Evolutionary conservation across 441 rosid species (phyloP), one percentile per base, ranked within the genome.

Genomic region (Populus trichocarpa): DNA sequence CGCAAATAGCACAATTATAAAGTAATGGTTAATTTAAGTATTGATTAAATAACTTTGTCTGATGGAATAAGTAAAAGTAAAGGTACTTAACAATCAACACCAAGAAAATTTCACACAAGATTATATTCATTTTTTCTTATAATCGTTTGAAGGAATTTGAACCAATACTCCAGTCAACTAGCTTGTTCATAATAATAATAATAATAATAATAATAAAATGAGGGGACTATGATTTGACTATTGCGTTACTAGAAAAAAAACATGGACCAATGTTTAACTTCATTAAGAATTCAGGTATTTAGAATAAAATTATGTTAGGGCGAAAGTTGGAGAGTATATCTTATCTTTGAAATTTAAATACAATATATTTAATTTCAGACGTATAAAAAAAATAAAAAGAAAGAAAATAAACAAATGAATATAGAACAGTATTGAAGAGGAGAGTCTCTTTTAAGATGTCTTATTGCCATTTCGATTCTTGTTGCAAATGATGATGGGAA

Each of bases 361-460:
- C 40, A 14, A 36, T 25, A 22, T 30, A 30, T 6, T n/a, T 50
- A 50, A 26, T 30, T 42, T 20, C 32, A 20, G 2, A 57, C 20
- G 3, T 26, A 72, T 3, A 32, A 50, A 69, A n/a, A 40, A 20
- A n/a, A 14, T 0, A 6, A 42, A 10, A 5, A 23, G 33, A 5
- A 53, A n/a, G n/a, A 9, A 25, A 22, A 73, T 28, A 70, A 70
- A 57, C 6, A 67, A 78, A 77, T 46, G 71, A 66, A 63, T 6
- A 73, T 50, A 80, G 23, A 84, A 83, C 80, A 64, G 80, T 64
- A 70, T 71, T 73, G 80, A 78, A 77, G 79, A 69, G 33, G 59
- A 18, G 69, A 67, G 86, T 72, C 79, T 85, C 86, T 84, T 82
- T 92, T 87, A 87, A 89, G 91, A 80, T 84, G 91, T 86, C 84